Base-by-base conservation (phyloP, 768 basidiomycete species). In the Lyophyllum decastes region DNA sequence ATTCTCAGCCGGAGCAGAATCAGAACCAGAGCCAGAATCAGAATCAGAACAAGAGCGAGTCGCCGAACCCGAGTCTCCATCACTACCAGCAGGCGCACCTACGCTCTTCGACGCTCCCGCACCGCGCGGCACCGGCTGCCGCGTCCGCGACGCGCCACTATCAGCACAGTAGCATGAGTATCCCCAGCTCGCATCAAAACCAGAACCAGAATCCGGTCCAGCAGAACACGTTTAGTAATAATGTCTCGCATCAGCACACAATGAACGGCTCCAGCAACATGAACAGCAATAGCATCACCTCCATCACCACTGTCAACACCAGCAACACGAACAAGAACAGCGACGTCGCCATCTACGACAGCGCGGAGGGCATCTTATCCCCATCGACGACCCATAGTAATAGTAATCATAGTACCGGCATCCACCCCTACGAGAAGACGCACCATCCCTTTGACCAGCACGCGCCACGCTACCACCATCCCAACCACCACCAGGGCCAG, bases 141-240 rank as follows among this genome's bases (percentile, higher is more conserved):
- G 53, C 69, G 56, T 68, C 67, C 10, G 30, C 30, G 49, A 65
- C 70, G 60, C 71, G 80, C 12, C 81, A 82, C 65, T 76, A 72
- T 61, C 78, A 79, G 65, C 79, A 80, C 60, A 81, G 64, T 57
- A 81, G 78, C 60, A 76, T 81, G 76, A 81, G 78, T 59, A 70
- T 79, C 53, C 70, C 75, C 11, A 34, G 54, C 30, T 33, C 52
- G 25, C 24, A 35, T 21, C 49, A 49, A 12, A 47, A 17, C 14
- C 51, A 41, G 35, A 53, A 41, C 43, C 52, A 51, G 43, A 43
- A 38, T 8, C 54, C 49, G 52, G 49, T 55, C 64, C 53, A 30
- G 5, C 47, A 48, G 26, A 5, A 47, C 24, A 25, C 16, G 25
- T 27, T 27, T 25, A 27, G 46, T 47, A 25, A 47, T 26, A 47